Percentiles rank a stretch among this genome's conserved stretches.
These are phyloP conservation scores for Saccharomycopsis sp. DNA, from an alignment of 805 yeast genomes.

Conservation along the genomic window DNA sequence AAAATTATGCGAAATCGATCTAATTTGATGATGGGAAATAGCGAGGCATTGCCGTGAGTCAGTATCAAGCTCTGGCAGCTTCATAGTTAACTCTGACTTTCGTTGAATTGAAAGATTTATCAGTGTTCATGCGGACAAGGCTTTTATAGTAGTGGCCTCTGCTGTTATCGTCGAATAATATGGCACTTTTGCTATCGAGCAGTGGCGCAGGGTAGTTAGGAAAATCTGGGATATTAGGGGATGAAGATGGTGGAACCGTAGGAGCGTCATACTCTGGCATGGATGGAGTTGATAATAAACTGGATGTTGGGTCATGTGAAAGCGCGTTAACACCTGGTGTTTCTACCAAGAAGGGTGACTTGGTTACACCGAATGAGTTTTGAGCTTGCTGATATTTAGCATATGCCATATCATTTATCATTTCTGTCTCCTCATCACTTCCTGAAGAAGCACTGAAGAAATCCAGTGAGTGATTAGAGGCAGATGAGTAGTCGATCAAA, in stretches of 20 bases:
- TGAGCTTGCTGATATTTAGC: no score
- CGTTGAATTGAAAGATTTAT: constrained; percentile 15
- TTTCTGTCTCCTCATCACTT: constrained; percentile 11
- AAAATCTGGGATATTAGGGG: neutral
- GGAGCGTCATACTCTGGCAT: constrained; percentile 5
- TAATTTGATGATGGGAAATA: no score
- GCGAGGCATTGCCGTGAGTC: no score
- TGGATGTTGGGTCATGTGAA: no score
- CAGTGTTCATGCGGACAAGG: constrained; percentile 10
- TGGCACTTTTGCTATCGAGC: neutral
- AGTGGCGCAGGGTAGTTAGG: constrained; percentile 8
- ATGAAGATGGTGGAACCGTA: neutral
- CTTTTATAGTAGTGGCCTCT: constrained; percentile 10
- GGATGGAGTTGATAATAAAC: no score
- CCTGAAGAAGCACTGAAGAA: constrained; percentile 14
- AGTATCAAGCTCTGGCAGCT: no score
- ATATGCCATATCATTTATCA: no score
- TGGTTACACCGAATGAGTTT: no score
- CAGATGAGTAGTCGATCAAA: constrained; percentile 11
- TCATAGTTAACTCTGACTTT: constrained; percentile 11
- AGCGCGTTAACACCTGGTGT: no score
- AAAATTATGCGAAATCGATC: no score
- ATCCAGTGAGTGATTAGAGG: constrained; percentile 10
- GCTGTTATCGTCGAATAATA: neutral
- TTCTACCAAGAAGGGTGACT: no score